phyloP scores from a whole-genome alignment of 179 eudicot species.

The Carnegiea gigantea region DNA sequence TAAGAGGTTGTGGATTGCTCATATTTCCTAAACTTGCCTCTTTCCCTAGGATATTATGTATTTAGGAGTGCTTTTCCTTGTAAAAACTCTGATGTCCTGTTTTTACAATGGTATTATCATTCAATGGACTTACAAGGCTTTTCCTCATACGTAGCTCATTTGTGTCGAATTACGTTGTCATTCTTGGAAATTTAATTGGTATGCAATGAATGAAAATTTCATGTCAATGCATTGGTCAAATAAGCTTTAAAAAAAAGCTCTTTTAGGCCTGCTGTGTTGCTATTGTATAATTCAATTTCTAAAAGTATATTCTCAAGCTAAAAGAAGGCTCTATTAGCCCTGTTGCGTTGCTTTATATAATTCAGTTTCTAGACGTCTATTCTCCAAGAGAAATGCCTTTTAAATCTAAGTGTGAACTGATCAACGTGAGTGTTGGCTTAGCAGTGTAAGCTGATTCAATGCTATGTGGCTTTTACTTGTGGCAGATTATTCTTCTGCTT shows the following conservation, averaged over 20 bases:
- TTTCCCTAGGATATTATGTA: not conserved
- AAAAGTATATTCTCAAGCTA: not conserved
- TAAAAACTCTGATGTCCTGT: not conserved
- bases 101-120: not conserved
- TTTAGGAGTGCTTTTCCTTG: not conserved
- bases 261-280: not conserved
- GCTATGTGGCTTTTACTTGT: not conserved
- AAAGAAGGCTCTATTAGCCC: not conserved
- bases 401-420: not conserved
- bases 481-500: not conserved
- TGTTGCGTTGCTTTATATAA: not conserved
- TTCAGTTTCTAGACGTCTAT: not conserved
- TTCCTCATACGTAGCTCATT: too few species aligned
- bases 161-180: too few species aligned
- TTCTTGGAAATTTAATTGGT: too few species aligned
- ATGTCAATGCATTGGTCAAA: not conserved
- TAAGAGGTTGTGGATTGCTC: not conserved
- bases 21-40: not conserved
- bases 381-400: not conserved
- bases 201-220: not conserved
- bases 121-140: not conserved
- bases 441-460: constrained; percentile 1
- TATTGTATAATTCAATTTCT: not conserved
- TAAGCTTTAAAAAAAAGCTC: not conserved
- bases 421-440: not conserved